phyloP scores from a whole-genome alignment of 768 basidiomycete genomes.

The Russula compacta region DNA sequence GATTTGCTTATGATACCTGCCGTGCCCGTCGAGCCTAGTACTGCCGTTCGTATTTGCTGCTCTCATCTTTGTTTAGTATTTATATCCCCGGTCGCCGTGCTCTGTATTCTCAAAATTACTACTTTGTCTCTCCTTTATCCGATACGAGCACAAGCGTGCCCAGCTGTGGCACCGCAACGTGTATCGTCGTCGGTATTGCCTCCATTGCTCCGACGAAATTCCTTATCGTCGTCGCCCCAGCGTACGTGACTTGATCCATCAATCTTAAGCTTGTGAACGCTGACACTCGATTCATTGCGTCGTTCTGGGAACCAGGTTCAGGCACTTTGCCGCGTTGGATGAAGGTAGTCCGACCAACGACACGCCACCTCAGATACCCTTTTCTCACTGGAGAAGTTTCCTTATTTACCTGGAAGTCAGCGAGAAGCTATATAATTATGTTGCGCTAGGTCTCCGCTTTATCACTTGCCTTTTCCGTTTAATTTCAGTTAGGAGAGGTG shows the following conservation, averaged over 20 bases:
- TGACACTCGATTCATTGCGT: not conserved
- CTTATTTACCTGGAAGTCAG: not conserved
- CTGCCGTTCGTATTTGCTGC: constrained; percentile 31
- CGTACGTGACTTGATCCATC: not conserved
- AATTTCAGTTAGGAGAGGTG: not conserved
- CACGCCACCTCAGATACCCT: constrained; percentile 1
- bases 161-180: not conserved
- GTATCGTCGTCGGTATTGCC: not conserved
- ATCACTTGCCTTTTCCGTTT: not conserved
- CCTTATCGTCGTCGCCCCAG: not conserved
- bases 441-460: not conserved
- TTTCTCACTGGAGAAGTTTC: not conserved
- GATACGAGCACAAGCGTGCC: not conserved
- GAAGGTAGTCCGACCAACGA: not conserved
- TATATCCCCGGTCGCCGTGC: constrained; percentile 22
- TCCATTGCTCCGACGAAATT: not conserved
- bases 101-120: constrained; percentile 30
- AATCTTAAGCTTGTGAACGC: not conserved
- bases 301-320: constrained; percentile 1
- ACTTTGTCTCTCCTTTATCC: constrained; percentile 12
- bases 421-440: not conserved
- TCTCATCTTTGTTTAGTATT: constrained; percentile 29
- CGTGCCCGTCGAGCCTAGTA: constrained; percentile 14
- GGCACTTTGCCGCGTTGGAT: not conserved
- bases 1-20: constrained; percentile 14